These are phyloP conservation scores for Rutstroemia sydowiana DNA, from an alignment of 2,329 filamentous ascomycete genomes.

Conservation along the genomic window DNA sequence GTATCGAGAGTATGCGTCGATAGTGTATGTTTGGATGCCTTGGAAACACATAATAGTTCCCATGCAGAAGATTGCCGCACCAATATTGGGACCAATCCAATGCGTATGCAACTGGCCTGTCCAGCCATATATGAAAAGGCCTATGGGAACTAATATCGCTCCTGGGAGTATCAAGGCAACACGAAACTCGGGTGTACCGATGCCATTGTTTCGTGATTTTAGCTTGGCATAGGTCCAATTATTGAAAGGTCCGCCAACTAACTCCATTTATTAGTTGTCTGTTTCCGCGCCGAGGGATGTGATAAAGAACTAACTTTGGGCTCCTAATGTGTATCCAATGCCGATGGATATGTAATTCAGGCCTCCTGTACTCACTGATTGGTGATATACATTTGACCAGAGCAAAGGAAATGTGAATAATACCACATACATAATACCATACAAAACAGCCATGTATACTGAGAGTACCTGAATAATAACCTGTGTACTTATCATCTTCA, in stretches of 20 bases:
- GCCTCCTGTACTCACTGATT: slow-evolving; percentile 47
- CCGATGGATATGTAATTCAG: slow-evolving; percentile 44
- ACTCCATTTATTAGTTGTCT: slow-evolving; percentile 39
- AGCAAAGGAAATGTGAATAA: slow-evolving; percentile 53
- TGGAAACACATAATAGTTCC: slow-evolving; percentile 32
- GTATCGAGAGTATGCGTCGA: slow-evolving; percentile 37
- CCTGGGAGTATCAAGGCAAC: slow-evolving; percentile 50
- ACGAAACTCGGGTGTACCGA: slow-evolving; percentile 48
- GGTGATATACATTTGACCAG: slow-evolving; percentile 46
- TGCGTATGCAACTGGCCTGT: slow-evolving; percentile 40
- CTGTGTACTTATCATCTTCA: slow-evolving; percentile 42
- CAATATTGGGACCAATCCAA: slow-evolving; percentile 51
- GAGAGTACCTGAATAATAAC: slow-evolving; percentile 45
- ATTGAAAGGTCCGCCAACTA: slow-evolving; percentile 35
- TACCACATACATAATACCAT: slow-evolving; percentile 46
- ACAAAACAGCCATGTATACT: slow-evolving; percentile 42
- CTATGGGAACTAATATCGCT: slow-evolving; percentile 46
- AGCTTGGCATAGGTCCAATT: slow-evolving; percentile 29
- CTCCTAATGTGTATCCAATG: slow-evolving; percentile 36
- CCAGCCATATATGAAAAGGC: slow-evolving; percentile 52
- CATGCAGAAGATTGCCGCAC: slow-evolving; percentile 41
- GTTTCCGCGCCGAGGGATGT: slow-evolving; percentile 38
- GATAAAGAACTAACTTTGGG: slow-evolving; percentile 14
- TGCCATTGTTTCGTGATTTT: slow-evolving; percentile 17
- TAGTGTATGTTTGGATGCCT: slow-evolving; percentile 39